Evolutionary conservation across 2,329 filamentous ascomycete species (phyloP).

Genomic region (Talaromyces sp.): DNA sequence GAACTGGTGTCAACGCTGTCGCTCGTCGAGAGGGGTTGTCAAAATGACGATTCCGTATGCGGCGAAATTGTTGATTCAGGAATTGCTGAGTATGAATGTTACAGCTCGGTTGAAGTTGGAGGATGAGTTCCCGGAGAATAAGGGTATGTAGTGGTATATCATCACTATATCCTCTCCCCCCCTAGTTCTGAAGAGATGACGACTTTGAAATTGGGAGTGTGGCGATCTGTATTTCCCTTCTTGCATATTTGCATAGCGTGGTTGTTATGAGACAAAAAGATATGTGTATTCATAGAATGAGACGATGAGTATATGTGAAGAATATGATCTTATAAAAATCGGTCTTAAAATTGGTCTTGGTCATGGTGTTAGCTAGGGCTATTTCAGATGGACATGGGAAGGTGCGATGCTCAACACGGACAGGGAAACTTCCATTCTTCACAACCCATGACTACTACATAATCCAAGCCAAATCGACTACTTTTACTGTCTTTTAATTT

Average conservation of each 20-base stretch:
- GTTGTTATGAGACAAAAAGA: constrained; percentile 6
- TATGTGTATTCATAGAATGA: constrained; percentile 1
- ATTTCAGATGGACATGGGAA: neutral
- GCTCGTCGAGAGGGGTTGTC: constrained; percentile 77
- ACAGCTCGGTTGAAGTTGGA: constrained; percentile 84
- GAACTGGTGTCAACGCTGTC: constrained; percentile 91
- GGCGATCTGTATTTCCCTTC: neutral
- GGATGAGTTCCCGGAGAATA: constrained; percentile 76
- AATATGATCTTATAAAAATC: neutral
- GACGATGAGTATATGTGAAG: neutral
- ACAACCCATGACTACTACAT: too few species aligned
- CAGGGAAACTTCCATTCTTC: neutral
- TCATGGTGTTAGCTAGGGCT: neutral
- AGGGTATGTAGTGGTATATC: constrained; percentile 34
- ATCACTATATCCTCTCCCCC: neutral
- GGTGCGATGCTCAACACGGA: neutral
- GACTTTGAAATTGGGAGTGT: neutral
- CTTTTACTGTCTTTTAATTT: neutral
- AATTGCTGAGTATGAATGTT: constrained; percentile 98
- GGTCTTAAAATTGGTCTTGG: neutral
- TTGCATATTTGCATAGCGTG: constrained; percentile 22
- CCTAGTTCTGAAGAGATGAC: neutral
- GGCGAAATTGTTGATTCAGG: constrained; percentile 92
- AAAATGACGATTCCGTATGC: constrained; percentile 98
- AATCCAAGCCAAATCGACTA: neutral